phyloP scores from a whole-genome alignment of 331 rosid genomes.

The Quercus tomentella region DNA sequence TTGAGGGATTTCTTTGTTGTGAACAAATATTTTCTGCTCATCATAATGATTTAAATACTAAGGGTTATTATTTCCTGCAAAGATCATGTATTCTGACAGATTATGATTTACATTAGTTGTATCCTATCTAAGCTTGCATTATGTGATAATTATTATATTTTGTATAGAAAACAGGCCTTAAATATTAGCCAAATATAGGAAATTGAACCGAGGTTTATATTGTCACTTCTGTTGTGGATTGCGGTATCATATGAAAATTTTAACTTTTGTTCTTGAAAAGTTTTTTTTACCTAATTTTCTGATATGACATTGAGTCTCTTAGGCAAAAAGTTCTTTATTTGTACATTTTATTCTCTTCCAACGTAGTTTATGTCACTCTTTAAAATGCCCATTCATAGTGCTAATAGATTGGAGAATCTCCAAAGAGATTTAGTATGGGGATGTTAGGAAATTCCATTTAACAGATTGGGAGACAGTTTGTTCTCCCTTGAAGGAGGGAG shows the following conservation, averaged over 20 bases:
- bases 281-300: background rate
- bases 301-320: background rate
- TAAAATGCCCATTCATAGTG: too few relatives aligned
- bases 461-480: too few relatives aligned
- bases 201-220: background rate
- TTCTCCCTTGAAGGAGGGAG: too few relatives aligned
- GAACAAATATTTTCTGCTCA: conserved; percentile 11
- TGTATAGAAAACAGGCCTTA: background rate
- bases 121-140: background rate
- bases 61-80: background rate
- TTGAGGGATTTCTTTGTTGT: conserved; percentile 20
- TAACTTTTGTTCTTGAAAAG: background rate
- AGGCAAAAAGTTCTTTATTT: background rate
- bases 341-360: too few relatives aligned
- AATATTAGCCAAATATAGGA: background rate
- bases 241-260: background rate
- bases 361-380: too few relatives aligned
- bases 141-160: background rate
- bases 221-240: background rate
- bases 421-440: too few relatives aligned
- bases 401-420: too few relatives aligned
- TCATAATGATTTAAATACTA: background rate
- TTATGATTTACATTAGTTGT: background rate
- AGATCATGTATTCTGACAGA: background rate
- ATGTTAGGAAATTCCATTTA: too few relatives aligned